Percentiles rank a stretch among this genome's conserved stretches.
These are phyloP conservation scores for Tausonia pullulans DNA, from an alignment of 1,284 basidiomycete genomes.

Conservation along the genomic window DNA sequence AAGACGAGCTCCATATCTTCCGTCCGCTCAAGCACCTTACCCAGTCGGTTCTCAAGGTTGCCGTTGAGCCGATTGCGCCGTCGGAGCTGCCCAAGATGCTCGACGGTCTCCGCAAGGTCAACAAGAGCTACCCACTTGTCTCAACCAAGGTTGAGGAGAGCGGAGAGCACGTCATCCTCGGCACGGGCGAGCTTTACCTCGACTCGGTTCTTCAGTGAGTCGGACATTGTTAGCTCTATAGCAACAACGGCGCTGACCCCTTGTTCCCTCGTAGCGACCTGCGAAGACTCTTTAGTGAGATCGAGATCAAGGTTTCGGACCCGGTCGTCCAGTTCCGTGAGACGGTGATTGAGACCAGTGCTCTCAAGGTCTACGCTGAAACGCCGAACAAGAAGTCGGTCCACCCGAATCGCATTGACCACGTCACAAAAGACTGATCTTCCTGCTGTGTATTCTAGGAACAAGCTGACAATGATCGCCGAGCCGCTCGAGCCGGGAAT, in stretches of 20 bases:
- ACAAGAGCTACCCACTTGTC: slow-evolving; percentile 92
- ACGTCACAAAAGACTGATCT: not conserved
- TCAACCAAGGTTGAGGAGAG: slow-evolving; percentile 96
- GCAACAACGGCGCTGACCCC: too few relatives aligned
- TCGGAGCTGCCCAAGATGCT: slow-evolving; percentile 99
- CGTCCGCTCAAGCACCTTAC: slow-evolving; percentile 91
- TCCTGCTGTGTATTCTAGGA: slow-evolving; percentile 42
- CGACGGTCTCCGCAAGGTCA: slow-evolving; percentile 87
- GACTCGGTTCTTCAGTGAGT: slow-evolving; percentile 79
- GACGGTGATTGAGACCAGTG: slow-evolving; percentile 95
- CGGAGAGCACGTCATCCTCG: slow-evolving; percentile 92
- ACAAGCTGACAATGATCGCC: slow-evolving; percentile 94
- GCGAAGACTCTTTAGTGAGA: slow-evolving; percentile 83
- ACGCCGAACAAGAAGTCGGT: slow-evolving; percentile 95
- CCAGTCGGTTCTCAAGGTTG: slow-evolving; percentile 93
- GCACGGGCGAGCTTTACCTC: slow-evolving; percentile 93
- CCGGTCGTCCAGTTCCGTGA: slow-evolving; percentile 98
- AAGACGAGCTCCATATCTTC: slow-evolving; percentile 82
- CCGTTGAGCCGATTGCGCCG: slow-evolving; percentile 94
- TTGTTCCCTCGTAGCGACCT: slow-evolving; percentile 45
- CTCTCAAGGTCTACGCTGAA: slow-evolving; percentile 95
- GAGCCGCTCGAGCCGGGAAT: slow-evolving; percentile 88
- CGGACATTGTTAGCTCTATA: not conserved
- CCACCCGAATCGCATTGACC: slow-evolving; percentile 19
- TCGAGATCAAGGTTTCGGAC: slow-evolving; percentile 99